These are phyloP conservation scores for Colletotrichum aenigma DNA, from an alignment of 2,329 filamentous ascomycete species.

Conservation along the genomic window DNA sequence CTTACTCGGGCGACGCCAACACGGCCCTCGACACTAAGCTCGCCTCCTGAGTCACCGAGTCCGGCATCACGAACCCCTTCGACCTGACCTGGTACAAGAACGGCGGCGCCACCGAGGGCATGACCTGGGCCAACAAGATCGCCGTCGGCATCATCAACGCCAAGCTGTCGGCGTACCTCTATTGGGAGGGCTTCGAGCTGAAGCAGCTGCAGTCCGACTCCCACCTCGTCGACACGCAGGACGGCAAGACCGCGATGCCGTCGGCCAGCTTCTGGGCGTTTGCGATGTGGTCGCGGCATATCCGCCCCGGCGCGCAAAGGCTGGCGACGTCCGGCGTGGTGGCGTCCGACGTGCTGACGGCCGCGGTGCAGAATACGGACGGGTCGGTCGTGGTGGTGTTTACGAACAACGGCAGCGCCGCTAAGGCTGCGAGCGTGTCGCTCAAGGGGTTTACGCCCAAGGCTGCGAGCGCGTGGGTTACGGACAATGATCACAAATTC, in stretches of 20 bases:
- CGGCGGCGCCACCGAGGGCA: conserved; percentile 53
- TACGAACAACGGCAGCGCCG: conserved; percentile 33
- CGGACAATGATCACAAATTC: conserved; percentile 34
- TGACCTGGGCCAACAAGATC: conserved; percentile 61
- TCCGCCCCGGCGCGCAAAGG: conserved; percentile 39
- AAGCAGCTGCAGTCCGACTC: conserved; percentile 29
- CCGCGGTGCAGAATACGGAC: conserved; percentile 40
- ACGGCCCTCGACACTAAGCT: conserved; percentile 43
- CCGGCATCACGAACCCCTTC: conserved; percentile 48
- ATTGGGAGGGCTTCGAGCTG: conserved; percentile 53
- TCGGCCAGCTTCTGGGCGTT: conserved; percentile 43
- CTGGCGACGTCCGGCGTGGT: conserved; percentile 30
- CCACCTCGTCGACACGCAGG: conserved; percentile 30
- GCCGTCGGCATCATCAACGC: conserved; percentile 51
- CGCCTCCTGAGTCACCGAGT: conserved; percentile 57
- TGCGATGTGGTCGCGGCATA: conserved; percentile 41
- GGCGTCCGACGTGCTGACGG: conserved; percentile 30
- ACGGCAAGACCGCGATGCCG: conserved; percentile 31
- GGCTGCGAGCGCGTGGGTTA: conserved; percentile 37
- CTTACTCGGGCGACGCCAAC: conserved; percentile 43
- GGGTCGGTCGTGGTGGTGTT: conserved; percentile 40
- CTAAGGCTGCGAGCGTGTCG: conserved; percentile 28
- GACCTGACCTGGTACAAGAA: conserved; percentile 49
- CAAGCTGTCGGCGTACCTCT: conserved; percentile 56
- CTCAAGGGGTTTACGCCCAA: conserved; percentile 31